Base-by-base conservation (phyloP, 2,329 filamentous ascomycete species). In the Claviceps sp. region DNA sequence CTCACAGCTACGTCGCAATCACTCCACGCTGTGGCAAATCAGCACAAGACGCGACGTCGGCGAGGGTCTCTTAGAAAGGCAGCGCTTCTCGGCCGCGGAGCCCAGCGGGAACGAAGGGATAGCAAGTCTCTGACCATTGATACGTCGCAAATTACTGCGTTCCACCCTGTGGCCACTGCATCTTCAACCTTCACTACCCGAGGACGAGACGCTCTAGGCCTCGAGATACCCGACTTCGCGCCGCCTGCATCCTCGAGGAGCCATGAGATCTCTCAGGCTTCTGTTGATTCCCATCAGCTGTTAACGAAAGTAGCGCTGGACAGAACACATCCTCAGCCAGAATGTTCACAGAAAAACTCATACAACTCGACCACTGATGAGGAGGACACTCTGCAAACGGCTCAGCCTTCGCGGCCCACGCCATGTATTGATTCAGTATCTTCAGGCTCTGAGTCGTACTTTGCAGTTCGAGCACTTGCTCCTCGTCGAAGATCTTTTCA, bases 31-130 rank as follows among this genome's bases (percentile, higher is more conserved):
- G 40, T 53, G n/a, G 38, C 61, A 47, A 70, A 70, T 61, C 73
- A 67, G 62, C 73, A 66, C 64, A 75, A 67, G 71, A 75, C 59
- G 67, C 77, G 88, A 52, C 82, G 83, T 60, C 80, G 90, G 54
- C 86, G 86, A 63, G 89, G 88, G 4, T 95, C 90, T 11, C 72
- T 96, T 64, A 79, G 90, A 54, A 95, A 95, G 68, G 88, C 87
- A 11, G 89, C 88, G 26, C 73, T 95, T 48, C 74, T 95, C 18
- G 87, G 88, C 16, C 85, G 85, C 56, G 84, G 84, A 55, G 79
- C 75, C 51, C 81, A 78, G 65, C 75, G 78, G 55, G 81, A 79
- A 59, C 75, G 69, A 61, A 77, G 70, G 57, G 81, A 81, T 52
- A 68, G 66, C 52, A 77, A 72, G 51, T 64, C 69, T 18, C 59